Evolutionary conservation across 2,329 filamentous ascomycete genomes (phyloP).

Genomic region (Cytospora chrysosperma): DNA sequence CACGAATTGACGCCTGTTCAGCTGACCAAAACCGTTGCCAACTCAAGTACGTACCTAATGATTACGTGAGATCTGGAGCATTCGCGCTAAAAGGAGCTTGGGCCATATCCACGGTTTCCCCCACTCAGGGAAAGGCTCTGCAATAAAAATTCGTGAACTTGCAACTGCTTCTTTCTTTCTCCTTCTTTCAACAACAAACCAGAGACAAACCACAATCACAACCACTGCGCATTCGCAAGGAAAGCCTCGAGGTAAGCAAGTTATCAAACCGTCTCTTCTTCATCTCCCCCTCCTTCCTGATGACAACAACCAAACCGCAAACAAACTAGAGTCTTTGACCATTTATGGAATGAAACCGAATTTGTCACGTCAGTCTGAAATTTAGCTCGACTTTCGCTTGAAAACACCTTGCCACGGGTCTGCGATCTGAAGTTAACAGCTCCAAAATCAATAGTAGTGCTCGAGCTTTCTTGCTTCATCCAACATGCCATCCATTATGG

Average conservation of each 20-base stretch:
- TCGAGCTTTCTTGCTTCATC: slow-evolving; percentile 1
- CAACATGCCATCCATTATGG: not conserved
- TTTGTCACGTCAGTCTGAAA: slow-evolving; percentile 94
- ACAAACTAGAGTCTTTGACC: slow-evolving; percentile 99
- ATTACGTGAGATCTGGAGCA: not conserved
- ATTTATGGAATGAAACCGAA: slow-evolving; percentile 74
- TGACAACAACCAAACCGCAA: slow-evolving; percentile 82
- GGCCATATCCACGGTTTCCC: not conserved
- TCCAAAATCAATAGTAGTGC: slow-evolving; percentile 8
- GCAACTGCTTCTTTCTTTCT: not conserved
- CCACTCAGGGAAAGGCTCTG: slow-evolving; percentile 15
- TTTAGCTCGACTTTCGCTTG: slow-evolving; percentile 27
- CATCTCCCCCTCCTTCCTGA: slow-evolving; percentile 52
- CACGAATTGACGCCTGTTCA: slow-evolving; percentile 14
- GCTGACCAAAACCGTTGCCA: not conserved
- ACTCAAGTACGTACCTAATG: not conserved
- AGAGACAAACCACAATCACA: slow-evolving; percentile 23
- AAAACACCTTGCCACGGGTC: slow-evolving; percentile 14
- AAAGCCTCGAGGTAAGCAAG: slow-evolving; percentile 23
- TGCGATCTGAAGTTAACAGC: slow-evolving; percentile 14
- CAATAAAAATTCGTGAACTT: slow-evolving; percentile 12
- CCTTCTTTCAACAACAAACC: slow-evolving; percentile 14
- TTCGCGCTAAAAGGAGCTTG: slow-evolving; percentile 10
- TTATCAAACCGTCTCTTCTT: slow-evolving; percentile 14
- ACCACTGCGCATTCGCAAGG: slow-evolving; percentile 11